A percentile compares a stretch with the other conserved stretches of the same genome.
These are phyloP conservation scores for Tylopilus sp. DNA, from an alignment of 1,284 basidiomycete species.

Conservation along the genomic window DNA sequence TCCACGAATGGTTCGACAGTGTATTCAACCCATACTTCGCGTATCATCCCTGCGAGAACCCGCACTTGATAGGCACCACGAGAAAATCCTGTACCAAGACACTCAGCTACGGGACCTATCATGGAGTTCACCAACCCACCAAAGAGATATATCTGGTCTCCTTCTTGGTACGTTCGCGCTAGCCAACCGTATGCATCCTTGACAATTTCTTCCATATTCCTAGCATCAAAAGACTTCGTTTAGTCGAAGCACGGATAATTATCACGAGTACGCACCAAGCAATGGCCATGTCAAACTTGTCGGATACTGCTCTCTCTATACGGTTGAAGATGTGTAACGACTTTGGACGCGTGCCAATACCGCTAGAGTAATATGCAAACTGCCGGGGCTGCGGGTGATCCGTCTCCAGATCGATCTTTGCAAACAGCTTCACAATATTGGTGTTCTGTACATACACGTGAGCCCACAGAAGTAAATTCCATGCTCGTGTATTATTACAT, in stretches of 20 bases:
- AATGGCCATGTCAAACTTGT: conserved; percentile 28
- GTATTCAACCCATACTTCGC: conserved; percentile 15
- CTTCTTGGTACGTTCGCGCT: not conserved
- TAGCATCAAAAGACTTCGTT: not conserved
- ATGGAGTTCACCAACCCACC: not conserved
- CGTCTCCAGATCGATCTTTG: conserved; percentile 23
- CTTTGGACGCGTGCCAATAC: conserved; percentile 38
- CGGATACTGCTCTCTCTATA: conserved; percentile 18
- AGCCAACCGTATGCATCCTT: conserved; percentile 30
- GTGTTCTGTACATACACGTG: too few relatives aligned
- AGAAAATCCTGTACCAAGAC: conserved; percentile 39
- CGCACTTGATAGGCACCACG: conserved; percentile 45
- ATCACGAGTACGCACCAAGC: conserved; percentile 24
- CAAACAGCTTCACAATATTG: conserved; percentile 38
- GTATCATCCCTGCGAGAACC: conserved; percentile 39
- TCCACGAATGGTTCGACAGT: not conserved
- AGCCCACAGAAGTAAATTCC: too few relatives aligned
- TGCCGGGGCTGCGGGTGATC: conserved; percentile 19
- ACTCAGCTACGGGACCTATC: too few relatives aligned
- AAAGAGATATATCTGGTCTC: not conserved
- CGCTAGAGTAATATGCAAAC: conserved; percentile 39
- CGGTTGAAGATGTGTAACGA: conserved; percentile 19
- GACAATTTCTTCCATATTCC: conserved; percentile 20
- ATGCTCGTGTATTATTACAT: conserved; percentile 15
- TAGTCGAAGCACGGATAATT: not conserved